Evolutionary conservation across 306 rosid genomes (phyloP).

Genomic region (Sicyos baderoa): DNA sequence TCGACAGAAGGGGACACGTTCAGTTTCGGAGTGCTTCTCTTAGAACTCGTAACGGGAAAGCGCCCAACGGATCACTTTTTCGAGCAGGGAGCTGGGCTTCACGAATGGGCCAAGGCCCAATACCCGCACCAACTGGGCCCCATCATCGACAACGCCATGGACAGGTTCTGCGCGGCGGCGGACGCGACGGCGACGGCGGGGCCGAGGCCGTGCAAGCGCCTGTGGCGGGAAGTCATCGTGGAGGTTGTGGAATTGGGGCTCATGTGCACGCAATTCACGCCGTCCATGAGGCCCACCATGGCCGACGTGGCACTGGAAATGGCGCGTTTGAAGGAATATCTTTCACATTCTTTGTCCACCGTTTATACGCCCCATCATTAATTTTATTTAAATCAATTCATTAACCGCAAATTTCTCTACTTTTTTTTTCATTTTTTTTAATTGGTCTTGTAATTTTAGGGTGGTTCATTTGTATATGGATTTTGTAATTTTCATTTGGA

Average conservation of each 20-base stretch:
- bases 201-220: constrained; percentile 21
- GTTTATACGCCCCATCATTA: background rate
- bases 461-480: too few relatives aligned
- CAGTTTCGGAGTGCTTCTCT: constrained; percentile 65
- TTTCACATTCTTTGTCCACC: constrained; percentile 33
- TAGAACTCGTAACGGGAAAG: constrained; percentile 64
- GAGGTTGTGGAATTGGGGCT: constrained; percentile 77
- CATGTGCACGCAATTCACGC: constrained; percentile 61
- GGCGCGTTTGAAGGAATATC: constrained; percentile 58
- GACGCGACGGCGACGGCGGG: constrained; percentile 21
- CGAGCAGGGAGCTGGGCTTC: constrained; percentile 66
- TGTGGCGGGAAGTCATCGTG: constrained; percentile 42
- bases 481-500: too few relatives aligned
- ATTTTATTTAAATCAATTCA: too few relatives aligned
- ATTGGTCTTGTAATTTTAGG: too few relatives aligned
- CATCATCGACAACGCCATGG: constrained; percentile 45
- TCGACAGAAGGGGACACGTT: constrained; percentile 77
- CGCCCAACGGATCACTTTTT: constrained; percentile 64
- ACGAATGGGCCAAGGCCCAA: constrained; percentile 67
- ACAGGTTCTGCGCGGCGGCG: constrained; percentile 28
- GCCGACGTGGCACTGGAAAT: constrained; percentile 64
- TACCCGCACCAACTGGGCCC: constrained; percentile 46
- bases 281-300: constrained; percentile 80
- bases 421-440: too few relatives aligned
- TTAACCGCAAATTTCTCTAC: too few relatives aligned